Evolutionary conservation across 805 yeast species (phyloP).

Genomic region (Schizosaccharomyces octosporus): DNA sequence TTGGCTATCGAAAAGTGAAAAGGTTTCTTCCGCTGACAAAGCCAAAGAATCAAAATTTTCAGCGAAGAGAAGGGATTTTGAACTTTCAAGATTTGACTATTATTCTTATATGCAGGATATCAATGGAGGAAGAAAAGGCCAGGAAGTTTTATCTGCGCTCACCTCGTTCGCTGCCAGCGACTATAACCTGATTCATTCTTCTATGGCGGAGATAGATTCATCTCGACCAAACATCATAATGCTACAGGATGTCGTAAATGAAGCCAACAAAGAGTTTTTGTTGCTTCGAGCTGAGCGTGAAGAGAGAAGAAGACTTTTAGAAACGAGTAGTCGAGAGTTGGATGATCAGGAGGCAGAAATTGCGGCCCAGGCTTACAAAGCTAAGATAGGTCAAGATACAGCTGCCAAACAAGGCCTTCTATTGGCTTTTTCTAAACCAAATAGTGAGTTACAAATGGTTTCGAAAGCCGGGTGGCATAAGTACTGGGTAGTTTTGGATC

Average conservation of each 20-base stretch:
- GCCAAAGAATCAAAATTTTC: constrained; percentile 18
- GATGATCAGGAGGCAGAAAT: constrained; percentile 1
- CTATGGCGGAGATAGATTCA: background rate
- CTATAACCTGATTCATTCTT: background rate
- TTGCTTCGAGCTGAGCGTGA: constrained; percentile 16
- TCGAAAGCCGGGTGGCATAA: constrained; percentile 46
- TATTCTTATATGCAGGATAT: constrained; percentile 18
- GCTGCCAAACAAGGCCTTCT: constrained; percentile 18
- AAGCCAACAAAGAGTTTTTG: constrained; percentile 15
- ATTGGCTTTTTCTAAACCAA: constrained; percentile 22
- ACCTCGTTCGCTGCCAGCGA: constrained; percentile 12
- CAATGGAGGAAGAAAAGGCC: constrained; percentile 20
- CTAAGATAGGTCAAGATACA: constrained; percentile 4
- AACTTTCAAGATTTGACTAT: constrained; percentile 20
- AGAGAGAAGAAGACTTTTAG: constrained; percentile 15
- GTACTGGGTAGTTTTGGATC: constrained; percentile 55
- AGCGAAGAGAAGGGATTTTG: constrained; percentile 18
- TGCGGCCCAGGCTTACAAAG: background rate
- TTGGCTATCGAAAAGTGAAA: constrained; percentile 17
- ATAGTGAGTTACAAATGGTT: constrained; percentile 14
- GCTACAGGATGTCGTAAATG: background rate
- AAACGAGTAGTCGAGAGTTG: constrained; percentile 9
- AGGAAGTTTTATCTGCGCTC: constrained; percentile 16
- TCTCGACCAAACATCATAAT: background rate
- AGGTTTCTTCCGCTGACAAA: constrained; percentile 12